Evolutionary conservation across 139 green algal genomes (phyloP), one percentile per base, ranked within the genome.

Genomic region (Chlamydomonas incerta): DNA sequence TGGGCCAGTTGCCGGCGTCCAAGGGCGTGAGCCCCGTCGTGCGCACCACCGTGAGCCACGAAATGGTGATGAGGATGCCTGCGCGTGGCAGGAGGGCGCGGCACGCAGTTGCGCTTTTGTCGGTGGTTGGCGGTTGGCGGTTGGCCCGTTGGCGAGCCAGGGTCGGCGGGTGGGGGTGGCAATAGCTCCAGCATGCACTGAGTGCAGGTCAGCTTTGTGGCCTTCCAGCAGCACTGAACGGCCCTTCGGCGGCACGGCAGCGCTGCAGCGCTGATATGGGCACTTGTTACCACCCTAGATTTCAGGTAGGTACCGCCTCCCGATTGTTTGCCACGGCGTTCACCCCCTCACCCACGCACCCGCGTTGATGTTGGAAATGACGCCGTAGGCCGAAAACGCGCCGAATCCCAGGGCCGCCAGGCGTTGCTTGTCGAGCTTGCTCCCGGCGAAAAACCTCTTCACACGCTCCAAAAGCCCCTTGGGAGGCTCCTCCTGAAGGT

Each of bases 351-450:
- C 3, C 73, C 31, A 50, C 77, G 1, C 31, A 71, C 88, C 86
- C 3, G 90, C 90, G 62, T 93, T 93, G 60, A 92, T 34, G 80
- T 93, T 93, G 63, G 41, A 82, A 23, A 93, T 85, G 67, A 93
- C 88, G 55, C 90, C 90, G 67, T 93, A 90, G 9, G 85, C 77
- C 34, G 62, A 37, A 50, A 85, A 91, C 3, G 79, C 81, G 26
- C 90, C 90, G 18, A 91, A 72, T 0, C 90, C 90, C 55, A 91
- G 87, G 1, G 83, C 83, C 20, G 87, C 83, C 1, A 93, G 66
- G 37, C 86, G 67, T 33, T 72, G 26, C 75, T 83, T 83, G n/a
- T 83, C 75, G 0, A 83, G 75, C 35, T 83, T 83, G 20, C 34
- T 62, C 8, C 75, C 75, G 0, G 58, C 20, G 60, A 83, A 72